Evolutionary conservation across 2,329 filamentous ascomycete genomes (phyloP).

Genomic region (Scytalidium lignicola): DNA sequence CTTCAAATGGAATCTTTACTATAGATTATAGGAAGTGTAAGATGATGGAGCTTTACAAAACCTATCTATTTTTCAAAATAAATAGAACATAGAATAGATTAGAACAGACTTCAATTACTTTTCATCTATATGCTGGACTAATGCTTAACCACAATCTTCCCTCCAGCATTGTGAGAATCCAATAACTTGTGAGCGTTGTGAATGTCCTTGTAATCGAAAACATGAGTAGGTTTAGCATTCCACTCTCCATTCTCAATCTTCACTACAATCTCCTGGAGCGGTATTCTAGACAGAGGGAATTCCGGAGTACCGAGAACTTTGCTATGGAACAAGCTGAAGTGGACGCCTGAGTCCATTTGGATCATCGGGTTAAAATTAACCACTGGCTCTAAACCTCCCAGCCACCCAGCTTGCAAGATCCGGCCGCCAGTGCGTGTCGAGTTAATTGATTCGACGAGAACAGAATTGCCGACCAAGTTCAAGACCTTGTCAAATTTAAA

Average conservation of each 20-base stretch:
- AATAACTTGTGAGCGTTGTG: slow-evolving; percentile 5
- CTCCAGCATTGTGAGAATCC: slow-evolving; percentile 7
- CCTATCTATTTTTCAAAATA: too few relatives aligned
- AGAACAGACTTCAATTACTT: too few relatives aligned
- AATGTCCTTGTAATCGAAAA: slow-evolving; percentile 8
- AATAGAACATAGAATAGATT: too few relatives aligned
- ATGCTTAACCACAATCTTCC: background rate
- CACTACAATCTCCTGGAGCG: slow-evolving; percentile 32
- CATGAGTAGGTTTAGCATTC: slow-evolving; percentile 6
- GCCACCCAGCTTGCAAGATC: slow-evolving; percentile 33
- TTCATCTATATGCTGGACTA: background rate
- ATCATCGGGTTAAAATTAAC: slow-evolving; percentile 10
- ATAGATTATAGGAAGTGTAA: too few relatives aligned
- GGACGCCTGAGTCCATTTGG: slow-evolving; percentile 9
- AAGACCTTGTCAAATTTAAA: slow-evolving; percentile 32
- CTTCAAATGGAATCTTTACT: too few relatives aligned
- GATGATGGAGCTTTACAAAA: too few relatives aligned
- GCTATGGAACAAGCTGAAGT: slow-evolving; percentile 12
- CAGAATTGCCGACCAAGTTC: slow-evolving; percentile 34
- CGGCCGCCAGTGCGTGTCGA: slow-evolving; percentile 30
- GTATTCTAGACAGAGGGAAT: slow-evolving; percentile 26
- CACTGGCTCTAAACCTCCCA: slow-evolving; percentile 36
- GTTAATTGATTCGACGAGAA: slow-evolving; percentile 33
- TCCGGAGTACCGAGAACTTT: slow-evolving; percentile 7
- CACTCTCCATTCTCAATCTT: slow-evolving; percentile 30